These are phyloP conservation scores for Elsinoe batatas DNA, from an alignment of 2,329 filamentous ascomycete genomes.

Conservation along the genomic window DNA sequence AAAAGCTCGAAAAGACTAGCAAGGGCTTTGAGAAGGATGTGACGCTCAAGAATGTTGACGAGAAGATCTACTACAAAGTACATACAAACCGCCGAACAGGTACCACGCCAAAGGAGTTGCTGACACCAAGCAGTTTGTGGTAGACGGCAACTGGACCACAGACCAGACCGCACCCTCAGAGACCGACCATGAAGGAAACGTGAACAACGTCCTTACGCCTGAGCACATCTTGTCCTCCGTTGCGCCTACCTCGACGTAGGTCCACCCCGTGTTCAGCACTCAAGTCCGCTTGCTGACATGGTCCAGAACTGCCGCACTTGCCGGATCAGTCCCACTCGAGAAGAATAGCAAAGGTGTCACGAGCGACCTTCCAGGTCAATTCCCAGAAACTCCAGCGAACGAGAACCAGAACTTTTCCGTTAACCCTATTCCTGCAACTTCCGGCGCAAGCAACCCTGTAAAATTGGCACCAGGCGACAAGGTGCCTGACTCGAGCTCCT, in stretches of 20 bases:
- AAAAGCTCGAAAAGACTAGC: slow-evolving; percentile 69
- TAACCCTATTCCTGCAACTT: slow-evolving; percentile 50
- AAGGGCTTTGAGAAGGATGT: slow-evolving; percentile 72
- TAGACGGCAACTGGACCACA: slow-evolving; percentile 81
- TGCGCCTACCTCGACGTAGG: slow-evolving; percentile 53
- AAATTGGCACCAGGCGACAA: slow-evolving; percentile 67
- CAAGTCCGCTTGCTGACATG: no score
- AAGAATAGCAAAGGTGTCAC: slow-evolving; percentile 27
- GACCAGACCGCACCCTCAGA: slow-evolving; percentile 75
- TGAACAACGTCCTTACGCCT: slow-evolving; percentile 83
- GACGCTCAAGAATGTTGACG: slow-evolving; percentile 51
- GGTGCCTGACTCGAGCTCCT: slow-evolving; percentile 57
- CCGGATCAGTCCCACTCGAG: slow-evolving; percentile 56
- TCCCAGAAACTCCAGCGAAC: slow-evolving; percentile 59
- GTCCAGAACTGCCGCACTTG: slow-evolving; percentile 57
- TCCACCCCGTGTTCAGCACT: background rate
- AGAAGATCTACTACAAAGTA: slow-evolving; percentile 95
- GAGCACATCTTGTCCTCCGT: slow-evolving; percentile 66
- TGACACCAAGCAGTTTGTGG: slow-evolving; percentile 62
- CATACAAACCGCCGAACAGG: slow-evolving; percentile 20
- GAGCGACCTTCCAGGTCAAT: slow-evolving; percentile 51
- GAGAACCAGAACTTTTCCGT: slow-evolving; percentile 42
- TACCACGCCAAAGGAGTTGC: background rate
- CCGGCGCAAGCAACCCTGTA: slow-evolving; percentile 64
- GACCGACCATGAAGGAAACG: slow-evolving; percentile 69